Base-by-base conservation (phyloP, 192 early-diverging fungal species). In the Mortierella claussenii region DNA sequence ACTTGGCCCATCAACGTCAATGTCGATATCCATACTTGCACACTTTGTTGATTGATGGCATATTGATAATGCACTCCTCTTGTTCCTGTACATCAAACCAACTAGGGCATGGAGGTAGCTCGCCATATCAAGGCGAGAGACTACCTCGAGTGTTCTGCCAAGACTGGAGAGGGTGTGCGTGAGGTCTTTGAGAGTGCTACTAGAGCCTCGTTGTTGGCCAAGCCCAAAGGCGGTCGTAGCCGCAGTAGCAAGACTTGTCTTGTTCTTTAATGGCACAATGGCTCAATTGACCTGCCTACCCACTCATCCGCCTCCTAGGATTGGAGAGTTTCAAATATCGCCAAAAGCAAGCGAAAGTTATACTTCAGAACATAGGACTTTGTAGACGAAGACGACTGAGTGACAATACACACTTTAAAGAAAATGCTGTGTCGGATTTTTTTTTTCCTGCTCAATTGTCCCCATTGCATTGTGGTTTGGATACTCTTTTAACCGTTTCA, bases 101-200 rank as follows among this genome's bases (percentile, higher is more conserved):
- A n/a, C n/a, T 69, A 91, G 95, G 95, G 92, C 52, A 61, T 83
- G 32, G 83, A 68, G 20, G 89, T 94, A 49, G 95, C 96, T 20
- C 83, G 90, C 33, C 87, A 89, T 71, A 96, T 98, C 80, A 82
- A 85, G 48, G 97, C 97, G n/a, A 83, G 84, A 79, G 90, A 90
- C 68, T 97, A 86, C 42, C 82, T 75, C 64, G 84, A 86, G 33
- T 86, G 84, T 50, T 83, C 82, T 49, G 84, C 84, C n/a, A 83
- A 70, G 57, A 58, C 61, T 11, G 76, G 81, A 12, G 69, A 67
- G 36, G 78, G 75, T 27, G 63, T 86, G 2, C 69, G 69, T 34
- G 82, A 80, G 26, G 84, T 86, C 23, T 83, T 86, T 44, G 55
- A 74, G n/a, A 78, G 80, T 26, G 84, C 84, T 24, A 58, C 79